Evolutionary conservation across 257 asterid genomes (phyloP), one percentile per base, ranked within the genome.

Genomic region (Gentiana straminea): DNA sequence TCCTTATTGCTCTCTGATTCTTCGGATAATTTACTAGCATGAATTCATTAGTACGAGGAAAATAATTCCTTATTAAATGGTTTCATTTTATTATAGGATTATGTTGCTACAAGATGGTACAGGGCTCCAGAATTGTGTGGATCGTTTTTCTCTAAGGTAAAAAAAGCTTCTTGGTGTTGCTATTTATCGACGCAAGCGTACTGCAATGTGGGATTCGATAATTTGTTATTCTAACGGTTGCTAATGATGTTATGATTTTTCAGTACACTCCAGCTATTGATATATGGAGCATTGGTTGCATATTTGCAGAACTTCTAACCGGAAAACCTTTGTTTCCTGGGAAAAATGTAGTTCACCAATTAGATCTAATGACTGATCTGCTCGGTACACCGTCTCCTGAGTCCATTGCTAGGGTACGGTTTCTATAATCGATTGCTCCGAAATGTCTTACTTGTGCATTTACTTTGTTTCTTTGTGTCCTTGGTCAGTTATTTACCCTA

Each of bases 231-330:
- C 66, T 72, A 6, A 59, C 52, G 15, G 54, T 35, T 49, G 3
- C 65, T 68, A 69, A 46, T 35, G 24, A 49, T 34, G 63, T 38
- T 34, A 55, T 13, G 13, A 13, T 63, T 61, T 56, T 60, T 56
- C 82, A 90, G 98, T 90, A 90, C 71, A 90, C 98, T 8, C 98
- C 98, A 33, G 98, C 98, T 51, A 86, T 90, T 51, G 98, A 90
- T 73, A 87, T 84, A 58, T 90, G 98, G 98, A 90, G 98, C 68
- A 82, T 90, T 52, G 98, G 98, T 37, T 90, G 98, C 81, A 90
- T 90, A 70, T 90, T 90, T 64, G 80, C 98, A 0, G 98, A 90
- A 69, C 94, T 90, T 67, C 70, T 90, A 73, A 82, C 95, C 0
- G 98, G 96, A 53, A 81, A 81, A 62, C 98, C 98, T 66, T 78